Evolutionary conservation across 495 filamentous ascomycete genomes (phyloP), one percentile per base, ranked within the genome.

Genomic region (Hypoxylon cercidicola): DNA sequence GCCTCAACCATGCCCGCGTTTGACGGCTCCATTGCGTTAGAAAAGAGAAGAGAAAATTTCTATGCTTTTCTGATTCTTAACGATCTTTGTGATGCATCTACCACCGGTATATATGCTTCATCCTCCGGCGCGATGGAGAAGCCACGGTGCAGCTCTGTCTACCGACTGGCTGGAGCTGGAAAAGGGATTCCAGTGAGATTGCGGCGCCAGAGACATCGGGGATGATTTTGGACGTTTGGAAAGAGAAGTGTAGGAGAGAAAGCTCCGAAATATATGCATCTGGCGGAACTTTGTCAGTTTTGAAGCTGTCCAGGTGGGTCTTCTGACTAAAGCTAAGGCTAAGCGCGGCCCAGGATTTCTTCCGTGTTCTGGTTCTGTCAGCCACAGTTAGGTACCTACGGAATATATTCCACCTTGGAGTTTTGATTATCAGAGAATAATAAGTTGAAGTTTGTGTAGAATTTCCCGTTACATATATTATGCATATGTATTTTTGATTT

Each of bases 161-260:
- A 51, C 45, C 51, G 49, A 41, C 44, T 60, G 50, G 40, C 55
- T 56, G 44, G 28, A 60, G 37, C 55, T 68, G 60, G 65, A 64
- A 64, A 57, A 21, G 12, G 49, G 19, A 41, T 68, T 63, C 65
- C 65, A 57, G 62, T 45, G 49, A 45, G 32, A 39, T 57, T 45
- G 65, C 15, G 37, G 51, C 52, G 52, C 60, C 54, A 63, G 54
- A 62, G 66, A 69, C 71, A 74, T 74, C 65, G 52, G 71, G 54
- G 53, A 55, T 50, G 55, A 4, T 21, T 50, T 46, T 48, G 51
- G 37, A 50, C 44, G 30, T 7, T 23, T 13, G 45, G 25, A 64
- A 54, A 49, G 30, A 47, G 45, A 52, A 54, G 45, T 51, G 53
- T 19, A 68, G 53, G 58, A 60, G 34, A 69, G 65, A 64, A 62